Evolutionary conservation across 139 green algal genomes (phyloP).

Genomic region (Chlorella ohadii): DNA sequence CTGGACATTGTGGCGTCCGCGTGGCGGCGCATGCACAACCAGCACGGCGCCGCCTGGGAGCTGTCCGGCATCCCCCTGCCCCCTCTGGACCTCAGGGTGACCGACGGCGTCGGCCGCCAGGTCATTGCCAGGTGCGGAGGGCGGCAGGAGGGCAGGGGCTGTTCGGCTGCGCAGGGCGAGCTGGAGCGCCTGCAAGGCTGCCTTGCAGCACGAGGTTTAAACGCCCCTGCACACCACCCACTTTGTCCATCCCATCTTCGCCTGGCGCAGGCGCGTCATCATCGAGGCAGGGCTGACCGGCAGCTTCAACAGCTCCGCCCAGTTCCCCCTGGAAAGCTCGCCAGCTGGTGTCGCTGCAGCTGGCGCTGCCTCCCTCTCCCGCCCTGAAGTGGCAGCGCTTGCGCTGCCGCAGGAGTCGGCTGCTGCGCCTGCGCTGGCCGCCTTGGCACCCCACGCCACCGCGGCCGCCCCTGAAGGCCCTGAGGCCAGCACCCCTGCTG

Average conservation of each 20-base stretch:
- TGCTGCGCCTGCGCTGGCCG: no score
- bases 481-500: no score
- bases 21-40: constrained; percentile 4
- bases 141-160: not conserved
- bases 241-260: not conserved
- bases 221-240: not conserved
- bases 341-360: not conserved
- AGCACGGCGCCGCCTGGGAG: not conserved
- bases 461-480: no score
- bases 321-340: not conserved
- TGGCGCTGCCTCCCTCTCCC: not conserved
- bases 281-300: not conserved
- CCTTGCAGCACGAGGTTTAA: no score
- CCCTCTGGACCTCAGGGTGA: not conserved
- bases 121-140: not conserved
- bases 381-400: no score
- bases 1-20: not conserved
- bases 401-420: no score
- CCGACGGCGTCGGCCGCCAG: not conserved
- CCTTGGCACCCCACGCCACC: no score
- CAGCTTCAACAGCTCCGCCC: not conserved
- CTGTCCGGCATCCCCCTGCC: not conserved
- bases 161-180: no score
- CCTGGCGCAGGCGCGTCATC: not conserved
- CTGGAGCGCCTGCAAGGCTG: no score